Base-by-base conservation (phyloP, 768 basidiomycete species). In the Lactarius hatsudake region DNA sequence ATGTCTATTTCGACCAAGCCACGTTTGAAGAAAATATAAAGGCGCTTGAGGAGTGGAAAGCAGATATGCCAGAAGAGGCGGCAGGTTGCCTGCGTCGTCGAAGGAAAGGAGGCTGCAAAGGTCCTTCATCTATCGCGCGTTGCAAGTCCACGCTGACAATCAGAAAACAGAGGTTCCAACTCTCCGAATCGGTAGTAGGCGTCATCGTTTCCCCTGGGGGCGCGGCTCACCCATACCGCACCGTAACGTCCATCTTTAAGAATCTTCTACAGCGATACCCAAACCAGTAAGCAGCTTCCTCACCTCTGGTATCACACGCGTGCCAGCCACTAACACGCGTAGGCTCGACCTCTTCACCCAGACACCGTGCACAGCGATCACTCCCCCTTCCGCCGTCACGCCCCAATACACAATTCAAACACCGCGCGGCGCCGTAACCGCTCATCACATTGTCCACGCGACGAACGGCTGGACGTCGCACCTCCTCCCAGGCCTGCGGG, bases 391-490 rank as follows among this genome's bases (percentile, higher is more conserved):
- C 9, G 12, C 65, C n/a, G 61, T 71, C 8, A 67, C 67, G 5
- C 71, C 73, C 2, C 69, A 75, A 20, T 91, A 90, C 76, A 79
- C 76, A 10, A 78, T 92, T n/a, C 67, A 73, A 23, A 94, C 93
- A 1, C 79, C 87, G 0, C 80, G 82, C 59, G 93, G 93, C 0
- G 72, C 70, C 5, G 80, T 92, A 30, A 75, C 71, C 18, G 78
- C 90, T 0, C 76, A 75, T 3, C 89, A 91, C 74, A 81, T 96
- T 53, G 79, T 96, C 13, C 93, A 94, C 73, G 90, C 91, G 2
- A 94, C 92, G 3, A 96, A 96, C 74, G 93, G 84, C 23, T 94
- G 93, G 86, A 79, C 81, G 2, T 85, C 90, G 1, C 87, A 91
- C 69, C 82, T 96, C 54, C 78, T 96, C 63, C 79, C 81, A 15